phyloP scores from a whole-genome alignment of 2,329 filamentous ascomycete genomes.

The Aspergillus novofumigatus region DNA sequence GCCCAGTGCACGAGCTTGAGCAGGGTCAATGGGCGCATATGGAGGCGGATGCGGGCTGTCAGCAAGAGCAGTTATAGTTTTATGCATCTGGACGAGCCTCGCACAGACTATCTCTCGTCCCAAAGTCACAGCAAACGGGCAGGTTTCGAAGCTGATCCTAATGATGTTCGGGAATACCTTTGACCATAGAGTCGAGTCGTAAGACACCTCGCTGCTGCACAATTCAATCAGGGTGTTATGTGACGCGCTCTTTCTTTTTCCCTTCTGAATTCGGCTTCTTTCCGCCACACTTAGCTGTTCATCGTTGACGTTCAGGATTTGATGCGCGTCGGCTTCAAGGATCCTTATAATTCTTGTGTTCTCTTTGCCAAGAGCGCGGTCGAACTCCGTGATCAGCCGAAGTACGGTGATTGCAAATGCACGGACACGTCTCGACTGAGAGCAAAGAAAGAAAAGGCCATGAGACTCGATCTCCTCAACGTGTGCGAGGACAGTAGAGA shows the following conservation, averaged over 20 bases:
- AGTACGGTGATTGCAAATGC: conserved; percentile 89
- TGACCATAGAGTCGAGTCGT: conserved; percentile 94
- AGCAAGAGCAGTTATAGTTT: conserved; percentile 71
- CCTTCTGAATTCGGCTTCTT: conserved; percentile 83
- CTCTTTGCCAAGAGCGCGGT: conserved; percentile 77
- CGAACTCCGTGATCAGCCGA: conserved; percentile 88
- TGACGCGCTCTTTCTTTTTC: conserved; percentile 76
- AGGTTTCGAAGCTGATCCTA: conserved; percentile 82
- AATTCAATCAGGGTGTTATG: conserved; percentile 87
- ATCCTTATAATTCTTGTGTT: conserved; percentile 84
- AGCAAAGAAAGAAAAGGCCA: conserved; percentile 94
- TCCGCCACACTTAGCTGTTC: conserved; percentile 80
- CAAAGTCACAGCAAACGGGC: conserved; percentile 84
- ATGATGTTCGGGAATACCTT: conserved; percentile 97
- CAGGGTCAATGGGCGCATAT: conserved; percentile 32
- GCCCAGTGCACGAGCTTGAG: conserved; percentile 37
- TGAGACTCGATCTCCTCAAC: conserved; percentile 97
- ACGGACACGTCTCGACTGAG: conserved; percentile 84
- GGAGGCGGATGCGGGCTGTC: conserved; percentile 61
- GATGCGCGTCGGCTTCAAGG: conserved; percentile 80
- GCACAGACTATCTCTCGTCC: conserved; percentile 91
- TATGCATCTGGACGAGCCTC: conserved; percentile 88
- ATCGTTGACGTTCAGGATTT: conserved; percentile 89
- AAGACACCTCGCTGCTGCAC: conserved; percentile 90
- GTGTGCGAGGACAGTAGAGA: conserved; percentile 84